Evolutionary conservation across 73 alveolate species (phyloP).

Genomic region (Paramecium biaurelia): DNA sequence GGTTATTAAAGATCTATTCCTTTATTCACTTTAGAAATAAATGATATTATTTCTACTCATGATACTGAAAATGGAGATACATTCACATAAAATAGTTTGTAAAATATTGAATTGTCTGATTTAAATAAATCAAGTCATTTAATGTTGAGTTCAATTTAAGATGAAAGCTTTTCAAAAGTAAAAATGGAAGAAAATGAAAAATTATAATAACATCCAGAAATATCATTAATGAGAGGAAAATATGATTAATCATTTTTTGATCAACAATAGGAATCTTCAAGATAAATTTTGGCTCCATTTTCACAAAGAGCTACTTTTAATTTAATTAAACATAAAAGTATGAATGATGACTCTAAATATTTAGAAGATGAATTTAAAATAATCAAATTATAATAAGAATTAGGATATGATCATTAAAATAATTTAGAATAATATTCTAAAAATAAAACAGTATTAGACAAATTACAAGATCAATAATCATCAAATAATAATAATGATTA

Average conservation of each 20-base stretch:
- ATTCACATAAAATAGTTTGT: neutral
- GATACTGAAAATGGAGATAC: neutral
- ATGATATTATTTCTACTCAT: neutral
- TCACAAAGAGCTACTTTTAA: neutral
- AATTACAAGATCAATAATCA: neutral
- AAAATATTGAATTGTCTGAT: neutral
- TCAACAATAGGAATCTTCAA: neutral
- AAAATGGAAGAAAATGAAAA: neutral
- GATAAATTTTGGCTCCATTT: conserved; percentile 1
- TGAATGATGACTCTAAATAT: neutral
- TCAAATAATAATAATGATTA: neutral
- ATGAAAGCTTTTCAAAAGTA: neutral
- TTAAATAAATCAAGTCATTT: neutral
- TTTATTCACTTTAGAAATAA: neutral
- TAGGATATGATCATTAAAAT: neutral
- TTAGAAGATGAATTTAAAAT: neutral
- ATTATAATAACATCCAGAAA: neutral
- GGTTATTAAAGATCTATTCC: neutral
- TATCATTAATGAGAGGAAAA: neutral
- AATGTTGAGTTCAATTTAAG: neutral
- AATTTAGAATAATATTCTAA: neutral
- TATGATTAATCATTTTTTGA: neutral
- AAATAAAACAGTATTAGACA: neutral
- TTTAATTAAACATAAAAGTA: neutral
- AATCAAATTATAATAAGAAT: neutral